These are phyloP conservation scores for Epichloe sibirici DNA, from an alignment of 2,329 filamentous ascomycete species.

Conservation along the genomic window DNA sequence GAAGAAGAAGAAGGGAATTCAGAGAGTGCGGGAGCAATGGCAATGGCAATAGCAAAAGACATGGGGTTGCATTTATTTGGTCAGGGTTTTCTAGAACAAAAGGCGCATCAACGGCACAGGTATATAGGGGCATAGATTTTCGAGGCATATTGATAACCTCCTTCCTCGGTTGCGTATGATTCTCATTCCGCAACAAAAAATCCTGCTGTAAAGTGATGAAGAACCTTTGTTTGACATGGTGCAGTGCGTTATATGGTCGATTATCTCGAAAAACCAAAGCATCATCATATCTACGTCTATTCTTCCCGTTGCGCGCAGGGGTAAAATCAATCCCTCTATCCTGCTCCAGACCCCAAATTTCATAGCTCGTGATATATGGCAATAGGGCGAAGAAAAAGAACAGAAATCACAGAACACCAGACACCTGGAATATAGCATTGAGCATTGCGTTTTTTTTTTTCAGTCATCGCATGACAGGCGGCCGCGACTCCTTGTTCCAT, in stretches of 20 bases:
- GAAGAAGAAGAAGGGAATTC: constrained; percentile 7
- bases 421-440: background rate
- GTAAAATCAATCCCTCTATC: constrained; percentile 4
- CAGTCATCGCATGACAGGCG: constrained; percentile 75
- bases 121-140: background rate
- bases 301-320: constrained; percentile 2
- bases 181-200: background rate
- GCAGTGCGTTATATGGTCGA: too few relatives aligned
- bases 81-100: background rate
- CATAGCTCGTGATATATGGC: constrained; percentile 4
- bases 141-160: constrained; percentile 5
- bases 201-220: background rate
- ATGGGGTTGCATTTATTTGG: background rate
- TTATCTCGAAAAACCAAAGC: too few relatives aligned
- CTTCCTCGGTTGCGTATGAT: background rate
- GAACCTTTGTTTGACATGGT: background rate
- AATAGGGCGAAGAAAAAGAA: background rate
- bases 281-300: constrained; percentile 4
- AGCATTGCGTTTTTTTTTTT: background rate
- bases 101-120: background rate
- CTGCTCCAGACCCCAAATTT: background rate
- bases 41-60: background rate
- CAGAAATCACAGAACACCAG: background rate
- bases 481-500: constrained; percentile 91
- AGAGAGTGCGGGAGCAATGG: background rate